Conservation (phyloP, 1,284 basidiomycete species). For the Veloboletus limbatus region DNA sequence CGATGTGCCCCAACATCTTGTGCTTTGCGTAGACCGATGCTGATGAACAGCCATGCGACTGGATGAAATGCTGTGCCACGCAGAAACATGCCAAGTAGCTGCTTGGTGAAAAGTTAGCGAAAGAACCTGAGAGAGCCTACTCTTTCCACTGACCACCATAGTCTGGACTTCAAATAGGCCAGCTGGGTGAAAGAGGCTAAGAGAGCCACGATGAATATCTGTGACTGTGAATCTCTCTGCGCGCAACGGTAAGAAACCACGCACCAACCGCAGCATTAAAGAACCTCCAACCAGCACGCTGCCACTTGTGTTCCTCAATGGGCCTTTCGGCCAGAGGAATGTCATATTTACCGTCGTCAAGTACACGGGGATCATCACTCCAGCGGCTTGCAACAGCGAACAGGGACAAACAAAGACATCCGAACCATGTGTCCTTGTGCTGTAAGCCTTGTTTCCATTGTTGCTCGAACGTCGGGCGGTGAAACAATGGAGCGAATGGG, state of each 20-base stretch:
- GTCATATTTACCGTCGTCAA: conserved; percentile 38
- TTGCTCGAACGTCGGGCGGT: conserved; percentile 63
- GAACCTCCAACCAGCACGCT: conserved; percentile 67
- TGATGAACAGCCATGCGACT: conserved; percentile 62
- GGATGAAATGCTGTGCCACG: conserved; percentile 56
- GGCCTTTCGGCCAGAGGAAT: conserved; percentile 19
- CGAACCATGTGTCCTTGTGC: conserved; percentile 54
- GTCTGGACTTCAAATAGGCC: conserved; percentile 75
- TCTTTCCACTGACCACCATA: conserved; percentile 42
- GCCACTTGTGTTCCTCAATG: conserved; percentile 39
- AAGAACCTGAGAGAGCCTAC: conserved; percentile 1
- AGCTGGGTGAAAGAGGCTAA: conserved; percentile 59
- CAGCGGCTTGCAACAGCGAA: conserved; percentile 75
- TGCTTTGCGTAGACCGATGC: conserved; percentile 68
- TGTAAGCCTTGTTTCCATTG: conserved; percentile 57
- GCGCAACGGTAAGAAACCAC: conserved; percentile 9
- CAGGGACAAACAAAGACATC: conserved; percentile 53
- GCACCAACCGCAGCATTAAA: conserved; percentile 53
- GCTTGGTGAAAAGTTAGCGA: conserved; percentile 7
- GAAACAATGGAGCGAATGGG: conserved; percentile 59
- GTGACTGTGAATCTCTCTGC: conserved; percentile 9
- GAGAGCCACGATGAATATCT: conserved; percentile 54
- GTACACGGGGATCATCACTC: conserved; percentile 62
- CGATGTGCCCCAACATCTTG: conserved; percentile 70
- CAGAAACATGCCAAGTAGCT: conserved; percentile 49